Evolutionary conservation across 108 stramenopile genomes (phyloP).

Genomic region (Nitzschia putrida): DNA sequence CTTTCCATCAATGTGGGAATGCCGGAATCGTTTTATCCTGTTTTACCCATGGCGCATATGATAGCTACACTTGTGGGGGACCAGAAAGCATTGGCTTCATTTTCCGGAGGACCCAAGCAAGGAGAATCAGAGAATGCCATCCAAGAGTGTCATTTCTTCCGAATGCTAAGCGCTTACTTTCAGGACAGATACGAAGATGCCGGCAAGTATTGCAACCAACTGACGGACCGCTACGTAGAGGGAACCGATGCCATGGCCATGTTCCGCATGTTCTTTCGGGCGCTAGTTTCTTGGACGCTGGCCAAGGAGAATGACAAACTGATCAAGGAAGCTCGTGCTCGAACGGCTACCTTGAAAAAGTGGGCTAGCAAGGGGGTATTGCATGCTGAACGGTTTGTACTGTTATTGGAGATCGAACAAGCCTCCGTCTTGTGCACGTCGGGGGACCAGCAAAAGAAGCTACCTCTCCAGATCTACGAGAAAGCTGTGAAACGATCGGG

Average conservation of each 20-base stretch:
- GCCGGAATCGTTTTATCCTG: background rate
- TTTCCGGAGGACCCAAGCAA: background rate
- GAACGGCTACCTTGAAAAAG: no score
- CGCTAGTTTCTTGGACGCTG: constrained; percentile 3
- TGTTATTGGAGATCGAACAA: background rate
- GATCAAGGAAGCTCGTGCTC: no score
- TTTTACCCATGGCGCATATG: constrained; percentile 13
- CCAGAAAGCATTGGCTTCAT: background rate
- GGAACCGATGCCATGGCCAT: constrained; percentile 2
- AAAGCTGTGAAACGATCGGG: no score
- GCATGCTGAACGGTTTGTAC: background rate
- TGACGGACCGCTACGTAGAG: background rate
- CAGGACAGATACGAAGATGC: constrained; percentile 3
- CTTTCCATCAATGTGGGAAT: background rate
- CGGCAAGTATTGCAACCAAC: background rate
- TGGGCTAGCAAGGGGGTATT: no score
- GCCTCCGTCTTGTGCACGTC: background rate
- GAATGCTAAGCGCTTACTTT: constrained; percentile 7
- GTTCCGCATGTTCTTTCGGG: constrained; percentile 10
- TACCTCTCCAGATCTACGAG: background rate
- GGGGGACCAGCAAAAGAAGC: background rate
- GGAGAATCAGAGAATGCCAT: background rate
- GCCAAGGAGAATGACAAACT: no score
- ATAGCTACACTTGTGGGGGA: constrained; percentile 1
- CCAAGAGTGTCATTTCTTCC: constrained; percentile 4